These are phyloP conservation scores for Seiridium unicorne DNA, from an alignment of 2,329 filamentous ascomycete species.

Conservation along the genomic window DNA sequence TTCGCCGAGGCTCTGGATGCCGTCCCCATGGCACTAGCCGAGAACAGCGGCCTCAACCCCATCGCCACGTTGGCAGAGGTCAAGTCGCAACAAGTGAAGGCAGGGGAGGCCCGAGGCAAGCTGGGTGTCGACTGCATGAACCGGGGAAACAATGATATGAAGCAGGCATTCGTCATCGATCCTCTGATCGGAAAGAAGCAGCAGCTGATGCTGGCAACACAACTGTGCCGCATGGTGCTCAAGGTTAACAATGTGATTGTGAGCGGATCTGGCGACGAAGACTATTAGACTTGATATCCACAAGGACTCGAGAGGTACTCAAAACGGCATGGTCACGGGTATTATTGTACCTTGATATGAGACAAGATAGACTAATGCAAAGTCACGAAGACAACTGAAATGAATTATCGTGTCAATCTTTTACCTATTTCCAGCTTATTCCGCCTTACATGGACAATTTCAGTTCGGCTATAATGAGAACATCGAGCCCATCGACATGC, in stretches of 20 bases:
- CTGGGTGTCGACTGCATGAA: constrained; percentile 98
- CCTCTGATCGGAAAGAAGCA: constrained; percentile 97
- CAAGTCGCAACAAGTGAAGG: constrained; percentile 95
- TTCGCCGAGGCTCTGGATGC: constrained; percentile 94
- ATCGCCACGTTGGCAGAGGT: constrained; percentile 93
- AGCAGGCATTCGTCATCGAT: constrained; percentile 96
- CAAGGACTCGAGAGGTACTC: background rate
- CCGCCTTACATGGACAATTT: no score
- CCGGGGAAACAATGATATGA: constrained; percentile 94
- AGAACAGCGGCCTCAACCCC: constrained; percentile 94
- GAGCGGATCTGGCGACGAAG: constrained; percentile 80
- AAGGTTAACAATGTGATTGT: constrained; percentile 98
- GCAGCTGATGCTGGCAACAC: constrained; percentile 92
- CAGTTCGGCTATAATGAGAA: no score
- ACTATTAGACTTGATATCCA: constrained; percentile 60
- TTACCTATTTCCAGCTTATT: no score
- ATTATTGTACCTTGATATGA: background rate
- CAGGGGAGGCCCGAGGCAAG: constrained; percentile 50
- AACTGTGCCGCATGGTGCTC: constrained; percentile 96
- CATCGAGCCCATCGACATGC: background rate
- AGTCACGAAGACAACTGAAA: constrained; percentile 1
- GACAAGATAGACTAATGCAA: constrained; percentile 7
- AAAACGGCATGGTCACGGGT: background rate
- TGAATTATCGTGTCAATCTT: background rate
- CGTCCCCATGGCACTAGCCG: constrained; percentile 91